phyloP scores from a whole-genome alignment of 305 asterid genomes.

The Striga hermonthica region DNA sequence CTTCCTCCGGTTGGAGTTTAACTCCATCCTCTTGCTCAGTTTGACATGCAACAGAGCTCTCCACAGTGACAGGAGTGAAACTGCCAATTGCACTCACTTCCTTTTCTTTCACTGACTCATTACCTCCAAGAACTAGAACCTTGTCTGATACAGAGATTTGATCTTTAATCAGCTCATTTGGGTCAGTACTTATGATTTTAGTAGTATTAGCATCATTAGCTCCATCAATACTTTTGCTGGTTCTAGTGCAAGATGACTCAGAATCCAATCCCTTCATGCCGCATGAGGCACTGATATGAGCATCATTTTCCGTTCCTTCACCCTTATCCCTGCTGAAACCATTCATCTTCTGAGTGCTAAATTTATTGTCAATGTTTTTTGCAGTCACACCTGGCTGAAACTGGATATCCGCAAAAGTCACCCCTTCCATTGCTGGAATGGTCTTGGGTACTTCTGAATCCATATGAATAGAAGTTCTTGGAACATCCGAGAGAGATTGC shows the following conservation, averaged over 20 bases:
- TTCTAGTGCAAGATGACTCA: constrained; percentile 46
- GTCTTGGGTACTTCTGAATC: constrained; percentile 41
- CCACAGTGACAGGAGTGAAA: constrained; percentile 35
- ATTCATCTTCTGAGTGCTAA: constrained; percentile 47
- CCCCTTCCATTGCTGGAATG: constrained; percentile 35
- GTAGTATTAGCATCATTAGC: constrained; percentile 42
- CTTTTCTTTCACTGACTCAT: constrained; percentile 35
- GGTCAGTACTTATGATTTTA: constrained; percentile 34
- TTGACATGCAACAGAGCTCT: constrained; percentile 38
- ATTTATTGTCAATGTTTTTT: constrained; percentile 41
- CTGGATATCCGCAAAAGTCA: constrained; percentile 40
- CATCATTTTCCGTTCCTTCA: constrained; percentile 36
- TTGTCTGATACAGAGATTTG: constrained; percentile 34
- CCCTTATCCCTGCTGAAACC: constrained; percentile 40
- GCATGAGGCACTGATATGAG: constrained; percentile 36
- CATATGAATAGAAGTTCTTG: constrained; percentile 38
- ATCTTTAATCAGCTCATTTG: constrained; percentile 32
- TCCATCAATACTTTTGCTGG: constrained; percentile 40
- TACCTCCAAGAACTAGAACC: constrained; percentile 38
- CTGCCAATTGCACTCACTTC: constrained; percentile 44
- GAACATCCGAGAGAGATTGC: constrained; percentile 37
- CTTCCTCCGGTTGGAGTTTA: constrained; percentile 35
- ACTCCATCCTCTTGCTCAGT: constrained; percentile 44
- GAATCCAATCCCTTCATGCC: constrained; percentile 51
- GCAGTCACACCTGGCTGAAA: constrained; percentile 36